These are phyloP conservation scores for Pseudonitzschia multiseries DNA, from an alignment of 108 stramenopile species.

Conservation along the genomic window DNA sequence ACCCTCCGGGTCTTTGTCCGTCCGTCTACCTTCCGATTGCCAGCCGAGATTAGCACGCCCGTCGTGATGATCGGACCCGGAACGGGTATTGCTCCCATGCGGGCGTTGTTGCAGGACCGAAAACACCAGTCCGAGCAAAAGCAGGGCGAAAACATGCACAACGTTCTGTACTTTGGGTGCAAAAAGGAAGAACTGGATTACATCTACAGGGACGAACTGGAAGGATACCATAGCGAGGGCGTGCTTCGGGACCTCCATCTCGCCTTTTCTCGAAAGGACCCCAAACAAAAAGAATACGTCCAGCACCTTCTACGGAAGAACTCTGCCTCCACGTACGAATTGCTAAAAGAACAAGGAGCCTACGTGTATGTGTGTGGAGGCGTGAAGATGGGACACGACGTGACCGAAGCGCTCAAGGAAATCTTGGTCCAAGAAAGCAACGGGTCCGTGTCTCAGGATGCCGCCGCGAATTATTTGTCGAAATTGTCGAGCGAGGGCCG, in stretches of 20 bases:
- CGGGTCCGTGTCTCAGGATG: conserved; percentile 52
- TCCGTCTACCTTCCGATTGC: conserved; percentile 90
- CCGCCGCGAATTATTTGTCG: conserved; percentile 70
- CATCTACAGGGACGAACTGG: conserved; percentile 92
- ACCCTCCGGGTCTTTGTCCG: conserved; percentile 81
- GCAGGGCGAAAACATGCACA: conserved; percentile 46
- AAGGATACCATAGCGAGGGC: conserved; percentile 56
- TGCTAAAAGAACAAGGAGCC: conserved; percentile 59
- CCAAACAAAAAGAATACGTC: conserved; percentile 89
- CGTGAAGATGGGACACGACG: conserved; percentile 86
- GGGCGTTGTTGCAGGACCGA: conserved; percentile 91
- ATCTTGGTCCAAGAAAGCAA: conserved; percentile 41
- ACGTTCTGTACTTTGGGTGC: conserved; percentile 97
- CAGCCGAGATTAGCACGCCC: conserved; percentile 61
- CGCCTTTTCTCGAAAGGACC: conserved; percentile 90
- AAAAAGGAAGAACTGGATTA: conserved; percentile 80
- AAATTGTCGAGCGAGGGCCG: conserved; percentile 62
- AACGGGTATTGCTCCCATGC: conserved; percentile 98
- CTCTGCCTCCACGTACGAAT: conserved; percentile 65
- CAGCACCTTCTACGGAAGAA: conserved; percentile 82
- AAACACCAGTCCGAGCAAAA: conserved; percentile 40
- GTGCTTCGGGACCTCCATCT: conserved; percentile 70
- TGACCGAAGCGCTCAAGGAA: conserved; percentile 66
- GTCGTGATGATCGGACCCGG: conserved; percentile 97
- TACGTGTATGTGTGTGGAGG: conserved; percentile 90